Percentiles rank a stretch among this genome's conserved stretches.
phyloP scores from a whole-genome alignment of 805 yeast genomes.

The Hanseniaspora guilliermondii region DNA sequence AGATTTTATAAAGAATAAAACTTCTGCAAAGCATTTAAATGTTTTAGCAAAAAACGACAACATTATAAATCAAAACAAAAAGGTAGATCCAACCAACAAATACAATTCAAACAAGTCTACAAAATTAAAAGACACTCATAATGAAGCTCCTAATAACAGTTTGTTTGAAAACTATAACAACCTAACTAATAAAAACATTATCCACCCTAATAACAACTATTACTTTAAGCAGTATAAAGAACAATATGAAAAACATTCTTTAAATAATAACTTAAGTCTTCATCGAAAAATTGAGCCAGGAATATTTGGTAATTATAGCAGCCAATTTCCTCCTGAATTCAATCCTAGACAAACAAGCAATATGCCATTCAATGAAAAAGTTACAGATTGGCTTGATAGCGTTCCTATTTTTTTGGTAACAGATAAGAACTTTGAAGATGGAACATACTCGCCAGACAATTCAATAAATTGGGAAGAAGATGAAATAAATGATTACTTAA shows the following conservation, averaged over 20 bases:
- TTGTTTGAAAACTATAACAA: neutral
- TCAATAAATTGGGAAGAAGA: constrained; percentile 27
- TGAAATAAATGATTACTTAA: constrained; percentile 20
- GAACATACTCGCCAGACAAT: constrained; percentile 21
- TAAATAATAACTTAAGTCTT: neutral
- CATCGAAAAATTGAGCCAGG: constrained; percentile 13
- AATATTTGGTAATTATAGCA: neutral
- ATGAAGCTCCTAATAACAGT: neutral
- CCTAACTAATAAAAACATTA: neutral
- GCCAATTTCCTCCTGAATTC: constrained; percentile 36
- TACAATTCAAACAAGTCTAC: neutral
- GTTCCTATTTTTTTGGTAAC: constrained; percentile 31
- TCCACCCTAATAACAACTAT: neutral
- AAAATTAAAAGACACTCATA: neutral
- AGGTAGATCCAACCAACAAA: neutral
- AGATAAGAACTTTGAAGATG: constrained; percentile 17
- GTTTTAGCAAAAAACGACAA: neutral
- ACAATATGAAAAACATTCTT: neutral
- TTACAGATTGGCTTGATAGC: constrained; percentile 46
- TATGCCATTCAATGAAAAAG: constrained; percentile 58
- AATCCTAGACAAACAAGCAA: constrained; percentile 51
- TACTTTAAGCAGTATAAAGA: constrained; percentile 4
- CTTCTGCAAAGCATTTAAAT: neutral
- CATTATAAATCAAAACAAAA: neutral
- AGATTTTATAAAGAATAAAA: neutral